Conservation (phyloP, 2,329 filamentous ascomycete species). For the Arthrobotrys conoides region DNA sequence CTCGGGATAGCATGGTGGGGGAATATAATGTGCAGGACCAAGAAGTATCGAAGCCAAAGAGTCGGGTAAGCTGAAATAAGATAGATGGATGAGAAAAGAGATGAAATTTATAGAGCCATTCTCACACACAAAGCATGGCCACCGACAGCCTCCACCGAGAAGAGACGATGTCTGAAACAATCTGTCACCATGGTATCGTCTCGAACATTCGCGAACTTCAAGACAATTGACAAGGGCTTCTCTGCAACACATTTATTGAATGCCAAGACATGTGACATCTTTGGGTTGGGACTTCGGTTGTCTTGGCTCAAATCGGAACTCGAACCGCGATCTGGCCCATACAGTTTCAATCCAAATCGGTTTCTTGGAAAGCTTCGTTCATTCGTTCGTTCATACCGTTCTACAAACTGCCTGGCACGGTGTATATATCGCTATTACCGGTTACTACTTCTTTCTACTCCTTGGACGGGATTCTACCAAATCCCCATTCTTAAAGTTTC, state of each 20-base stretch:
- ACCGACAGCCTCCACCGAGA: constrained; percentile 22
- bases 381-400: neutral
- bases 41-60: constrained; percentile 18
- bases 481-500: neutral
- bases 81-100: constrained; percentile 4
- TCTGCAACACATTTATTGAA: constrained; percentile 7
- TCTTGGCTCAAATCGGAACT: neutral
- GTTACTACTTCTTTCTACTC: neutral
- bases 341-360: neutral
- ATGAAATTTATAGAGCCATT: constrained; percentile 36
- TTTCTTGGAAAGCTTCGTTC: neutral
- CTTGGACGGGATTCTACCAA: neutral
- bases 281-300: neutral
- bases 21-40: neutral
- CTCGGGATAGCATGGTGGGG: constrained; percentile 55
- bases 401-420: neutral
- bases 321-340: constrained; percentile 24
- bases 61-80: neutral
- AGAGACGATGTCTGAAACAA: neutral
- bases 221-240: constrained; percentile 5
- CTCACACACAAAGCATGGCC: neutral
- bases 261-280: constrained; percentile 19
- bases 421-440: neutral
- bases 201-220: constrained; percentile 28
- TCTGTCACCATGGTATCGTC: neutral